phyloP scores from a whole-genome alignment of 345 rosid genomes.

The Fremontodendron californicum region DNA sequence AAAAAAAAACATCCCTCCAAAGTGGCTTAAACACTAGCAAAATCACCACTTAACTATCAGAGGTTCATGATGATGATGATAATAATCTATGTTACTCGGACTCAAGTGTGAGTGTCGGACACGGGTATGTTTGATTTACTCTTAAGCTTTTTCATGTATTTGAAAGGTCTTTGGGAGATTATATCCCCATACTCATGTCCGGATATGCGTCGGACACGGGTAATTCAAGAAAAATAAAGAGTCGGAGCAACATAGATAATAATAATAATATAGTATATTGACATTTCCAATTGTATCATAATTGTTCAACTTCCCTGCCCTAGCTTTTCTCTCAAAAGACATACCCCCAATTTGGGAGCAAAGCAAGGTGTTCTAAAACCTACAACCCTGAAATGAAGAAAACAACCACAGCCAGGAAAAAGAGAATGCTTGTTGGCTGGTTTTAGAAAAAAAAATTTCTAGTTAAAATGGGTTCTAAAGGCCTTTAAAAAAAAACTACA shows the following conservation, averaged over 20 bases:
- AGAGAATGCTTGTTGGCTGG: background rate
- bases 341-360: background rate
- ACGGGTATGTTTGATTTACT: too few relatives aligned
- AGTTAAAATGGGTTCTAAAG: background rate
- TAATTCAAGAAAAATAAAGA: too few relatives aligned
- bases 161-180: too few relatives aligned
- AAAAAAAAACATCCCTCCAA: background rate
- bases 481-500: background rate
- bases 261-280: background rate
- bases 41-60: background rate
- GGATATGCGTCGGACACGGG: too few relatives aligned
- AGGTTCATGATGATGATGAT: background rate
- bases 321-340: background rate
- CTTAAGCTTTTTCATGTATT: too few relatives aligned
- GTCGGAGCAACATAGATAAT: too few relatives aligned
- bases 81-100: too few relatives aligned
- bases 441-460: too few relatives aligned
- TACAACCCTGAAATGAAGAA: background rate
- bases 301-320: background rate
- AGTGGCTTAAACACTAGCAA: background rate
- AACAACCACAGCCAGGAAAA: background rate
- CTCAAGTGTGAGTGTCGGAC: too few relatives aligned
- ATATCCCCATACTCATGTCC: too few relatives aligned
- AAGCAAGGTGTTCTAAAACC: background rate
- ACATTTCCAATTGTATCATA: background rate